These are phyloP conservation scores for Phytophthora crassamura DNA, from an alignment of 352 stramenopile genomes.

Conservation along the genomic window DNA sequence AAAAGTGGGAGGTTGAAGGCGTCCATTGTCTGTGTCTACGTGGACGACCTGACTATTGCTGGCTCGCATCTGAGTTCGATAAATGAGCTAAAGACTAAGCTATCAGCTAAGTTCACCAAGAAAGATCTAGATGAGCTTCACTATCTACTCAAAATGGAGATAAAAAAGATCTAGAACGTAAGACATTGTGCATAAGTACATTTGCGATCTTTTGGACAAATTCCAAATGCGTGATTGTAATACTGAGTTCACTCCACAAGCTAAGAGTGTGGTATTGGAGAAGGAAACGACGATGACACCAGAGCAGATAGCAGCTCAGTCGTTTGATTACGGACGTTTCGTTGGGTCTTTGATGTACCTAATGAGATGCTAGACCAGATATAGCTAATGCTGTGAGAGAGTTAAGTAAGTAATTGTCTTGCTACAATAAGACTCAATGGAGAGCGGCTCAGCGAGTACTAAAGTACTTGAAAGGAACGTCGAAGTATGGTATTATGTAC, in stretches of 20 bases:
- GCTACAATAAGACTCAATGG: constrained; percentile 23
- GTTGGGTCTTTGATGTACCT: constrained; percentile 16
- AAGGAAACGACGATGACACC: background rate
- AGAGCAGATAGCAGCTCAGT: constrained; percentile 1
- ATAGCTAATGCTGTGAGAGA: constrained; percentile 16
- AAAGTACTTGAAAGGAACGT: constrained; percentile 23
- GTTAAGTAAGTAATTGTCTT: constrained; percentile 22
- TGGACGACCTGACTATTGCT: constrained; percentile 12
- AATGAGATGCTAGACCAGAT: constrained; percentile 6
- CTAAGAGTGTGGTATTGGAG: constrained; percentile 13
- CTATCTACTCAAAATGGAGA: constrained; percentile 22
- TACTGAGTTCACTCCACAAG: constrained; percentile 2
- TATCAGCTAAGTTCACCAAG: constrained; percentile 10
- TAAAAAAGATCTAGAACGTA: background rate
- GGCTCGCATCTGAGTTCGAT: constrained; percentile 7
- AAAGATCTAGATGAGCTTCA: constrained; percentile 2
- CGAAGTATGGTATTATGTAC: constrained; percentile 8
- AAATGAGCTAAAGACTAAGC: constrained; percentile 1
- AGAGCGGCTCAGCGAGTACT: constrained; percentile 21
- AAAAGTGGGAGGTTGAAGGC: constrained; percentile 15
- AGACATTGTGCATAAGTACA: constrained; percentile 15
- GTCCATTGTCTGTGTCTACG: constrained; percentile 12
- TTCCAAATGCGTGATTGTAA: constrained; percentile 9
- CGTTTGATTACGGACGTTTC: constrained; percentile 18
- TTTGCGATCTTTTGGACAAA: constrained; percentile 3